Percentiles rank a stretch among this genome's conserved stretches.
Evolutionary conservation across 1,284 basidiomycete genomes (phyloP).

Genomic region (Leccinum pallidistipes): DNA sequence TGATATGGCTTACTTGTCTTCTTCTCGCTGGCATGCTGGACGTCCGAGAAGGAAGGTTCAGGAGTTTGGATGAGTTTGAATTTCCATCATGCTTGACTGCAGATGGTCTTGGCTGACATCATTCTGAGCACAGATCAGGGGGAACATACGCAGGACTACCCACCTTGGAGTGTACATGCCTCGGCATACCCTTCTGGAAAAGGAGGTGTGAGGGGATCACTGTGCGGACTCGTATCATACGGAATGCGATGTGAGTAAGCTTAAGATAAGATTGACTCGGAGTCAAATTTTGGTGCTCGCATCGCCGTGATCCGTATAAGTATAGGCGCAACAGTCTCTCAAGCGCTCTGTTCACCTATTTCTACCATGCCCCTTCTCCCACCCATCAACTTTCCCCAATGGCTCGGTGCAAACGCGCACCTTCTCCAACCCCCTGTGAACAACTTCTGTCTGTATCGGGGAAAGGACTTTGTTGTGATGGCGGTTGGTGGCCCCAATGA

Average conservation of each 20-base stretch:
- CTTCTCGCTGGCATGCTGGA: neutral
- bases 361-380: constrained; percentile 58
- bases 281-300: neutral
- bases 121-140: neutral
- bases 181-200: neutral
- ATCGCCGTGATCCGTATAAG: neutral
- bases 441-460: constrained; percentile 86
- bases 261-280: neutral
- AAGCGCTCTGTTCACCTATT: too few species aligned
- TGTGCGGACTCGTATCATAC: neutral
- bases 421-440: constrained; percentile 88
- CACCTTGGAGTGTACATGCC: neutral
- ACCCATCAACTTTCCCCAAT: constrained; percentile 84
- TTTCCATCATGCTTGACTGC: neutral
- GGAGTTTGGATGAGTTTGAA: neutral
- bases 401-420: constrained; percentile 79
- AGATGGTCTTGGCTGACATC: constrained; percentile 2
- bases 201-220: neutral
- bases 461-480: constrained; percentile 88
- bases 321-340: neutral
- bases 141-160: neutral
- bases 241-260: neutral
- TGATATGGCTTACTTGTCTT: neutral
- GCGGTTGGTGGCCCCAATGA: constrained; percentile 92
- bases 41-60: neutral